phyloP scores from a whole-genome alignment of 1,284 basidiomycete genomes.

The Fomitopsis betulina region DNA sequence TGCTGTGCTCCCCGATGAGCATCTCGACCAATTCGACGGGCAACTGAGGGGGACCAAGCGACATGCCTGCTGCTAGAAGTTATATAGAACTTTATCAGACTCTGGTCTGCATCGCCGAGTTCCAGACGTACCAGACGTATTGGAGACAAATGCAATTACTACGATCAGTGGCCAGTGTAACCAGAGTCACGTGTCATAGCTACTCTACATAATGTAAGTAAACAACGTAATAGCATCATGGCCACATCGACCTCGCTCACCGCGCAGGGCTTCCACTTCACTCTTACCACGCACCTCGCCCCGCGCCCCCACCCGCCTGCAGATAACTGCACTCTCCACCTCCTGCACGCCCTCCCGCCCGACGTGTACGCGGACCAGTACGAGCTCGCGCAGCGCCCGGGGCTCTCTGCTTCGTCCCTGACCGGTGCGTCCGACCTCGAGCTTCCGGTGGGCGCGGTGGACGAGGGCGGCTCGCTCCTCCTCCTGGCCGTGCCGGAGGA shows the following conservation, averaged over 20 bases:
- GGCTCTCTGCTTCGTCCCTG: constrained; percentile 34
- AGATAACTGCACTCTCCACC: constrained; percentile 32
- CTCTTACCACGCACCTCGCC: constrained; percentile 16
- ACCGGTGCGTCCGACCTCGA: constrained; percentile 44
- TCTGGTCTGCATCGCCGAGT: too few species aligned
- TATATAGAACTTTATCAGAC: too few species aligned
- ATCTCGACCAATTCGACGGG: background rate
- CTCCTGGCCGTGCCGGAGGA: constrained; percentile 29
- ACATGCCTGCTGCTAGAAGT: too few species aligned
- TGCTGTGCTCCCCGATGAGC: background rate
- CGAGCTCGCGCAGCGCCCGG: constrained; percentile 42
- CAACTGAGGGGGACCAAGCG: background rate
- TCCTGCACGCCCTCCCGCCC: constrained; percentile 39
- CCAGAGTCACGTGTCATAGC: too few species aligned
- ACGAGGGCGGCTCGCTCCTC: constrained; percentile 30
- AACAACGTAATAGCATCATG: too few species aligned
- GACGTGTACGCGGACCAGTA: constrained; percentile 48
- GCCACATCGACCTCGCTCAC: constrained; percentile 8
- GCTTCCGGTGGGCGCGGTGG: constrained; percentile 41
- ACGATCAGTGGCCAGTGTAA: too few species aligned
- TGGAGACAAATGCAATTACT: too few species aligned
- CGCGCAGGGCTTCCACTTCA: constrained; percentile 27
- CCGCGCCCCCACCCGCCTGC: background rate
- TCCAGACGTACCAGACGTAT: too few species aligned
- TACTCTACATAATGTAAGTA: too few species aligned